These are phyloP conservation scores for Akanthomyces muscarius DNA, from an alignment of 2,329 filamentous ascomycete species.

Conservation along the genomic window DNA sequence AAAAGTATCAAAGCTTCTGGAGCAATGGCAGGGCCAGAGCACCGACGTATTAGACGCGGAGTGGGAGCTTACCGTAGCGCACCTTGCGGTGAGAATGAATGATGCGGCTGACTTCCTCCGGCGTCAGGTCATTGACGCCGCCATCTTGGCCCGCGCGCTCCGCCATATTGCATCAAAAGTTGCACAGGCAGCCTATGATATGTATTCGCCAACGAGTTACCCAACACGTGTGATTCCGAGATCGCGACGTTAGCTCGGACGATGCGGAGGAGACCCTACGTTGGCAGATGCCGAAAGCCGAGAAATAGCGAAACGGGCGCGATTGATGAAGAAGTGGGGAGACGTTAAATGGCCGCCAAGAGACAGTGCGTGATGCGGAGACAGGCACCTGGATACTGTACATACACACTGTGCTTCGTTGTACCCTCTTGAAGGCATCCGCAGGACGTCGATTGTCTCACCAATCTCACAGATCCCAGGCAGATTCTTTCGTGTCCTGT, in stretches of 20 bases:
- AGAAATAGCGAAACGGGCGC: conserved; percentile 21
- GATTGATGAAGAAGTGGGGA: conserved; percentile 2
- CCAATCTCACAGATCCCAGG: background rate
- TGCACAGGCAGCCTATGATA: background rate
- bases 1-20: background rate
- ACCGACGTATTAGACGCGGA: background rate
- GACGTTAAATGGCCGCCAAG: background rate
- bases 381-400: background rate
- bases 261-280: conserved; percentile 23
- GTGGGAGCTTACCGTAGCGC: conserved; percentile 54
- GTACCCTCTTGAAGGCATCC: too few relatives aligned
- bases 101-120: conserved; percentile 64
- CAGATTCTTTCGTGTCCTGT: background rate
- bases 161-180: conserved; percentile 34
- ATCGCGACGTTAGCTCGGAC: conserved; percentile 20
- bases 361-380: background rate
- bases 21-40: background rate
- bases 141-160: conserved; percentile 43
- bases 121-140: conserved; percentile 54
- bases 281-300: conserved; percentile 36
- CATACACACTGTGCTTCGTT: background rate
- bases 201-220: background rate
- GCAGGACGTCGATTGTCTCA: background rate
- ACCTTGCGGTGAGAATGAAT: conserved; percentile 67
- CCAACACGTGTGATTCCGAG: conserved; percentile 22